Evolutionary conservation across 371 early-diverging fungal species (phyloP), one percentile per base, ranked within the genome.

Genomic region (Mucor saturninus): DNA sequence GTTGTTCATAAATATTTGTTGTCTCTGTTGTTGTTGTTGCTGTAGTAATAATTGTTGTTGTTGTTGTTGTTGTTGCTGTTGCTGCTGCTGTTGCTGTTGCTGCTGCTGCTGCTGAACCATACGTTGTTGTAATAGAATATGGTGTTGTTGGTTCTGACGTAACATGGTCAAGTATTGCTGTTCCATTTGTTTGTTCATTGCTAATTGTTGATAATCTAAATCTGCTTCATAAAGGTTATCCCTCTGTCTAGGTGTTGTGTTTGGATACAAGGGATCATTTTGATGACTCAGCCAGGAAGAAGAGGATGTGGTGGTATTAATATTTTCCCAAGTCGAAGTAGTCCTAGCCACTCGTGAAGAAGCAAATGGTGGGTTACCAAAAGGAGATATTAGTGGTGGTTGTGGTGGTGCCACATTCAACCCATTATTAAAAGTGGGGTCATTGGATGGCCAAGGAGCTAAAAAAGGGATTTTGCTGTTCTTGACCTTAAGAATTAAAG

Each of bases 391-490:
- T 14, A n/a, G 43, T 43, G 11, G 43, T 43, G 14, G 43, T 43
- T 14, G 43, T 26, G n/a, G n/a, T 46, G 3, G 21, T 21, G 21
- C 21, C 4, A n/a, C 42, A 42, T 4, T 11, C 11, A 35, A 35
- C 8, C 35, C 35, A 14, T 4, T 48, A 32, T 15, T 49, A 30
- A 50, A 50, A 3, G 51, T 21, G 21, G 21, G 3, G 11, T 50
- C 29, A 31, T 3, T 63, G 55, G 60, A 26, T 35, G 84, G 58
- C 46, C 58, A 58, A 9, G 38, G 26, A n/a, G 58, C 32, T 5
- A 58, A 64, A 67, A 88, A 88, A 2, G 89, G 87, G 2, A 74
- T 73, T 40, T 80, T 77, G 11, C 80, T 79, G 55, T 84, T 74
- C 3, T 79, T 77, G 13, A 81, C 67, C 52, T 68, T 69, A 13